These are phyloP conservation scores for Pichia phayaonensis DNA, from an alignment of 805 yeast genomes.

Conservation along the genomic window DNA sequence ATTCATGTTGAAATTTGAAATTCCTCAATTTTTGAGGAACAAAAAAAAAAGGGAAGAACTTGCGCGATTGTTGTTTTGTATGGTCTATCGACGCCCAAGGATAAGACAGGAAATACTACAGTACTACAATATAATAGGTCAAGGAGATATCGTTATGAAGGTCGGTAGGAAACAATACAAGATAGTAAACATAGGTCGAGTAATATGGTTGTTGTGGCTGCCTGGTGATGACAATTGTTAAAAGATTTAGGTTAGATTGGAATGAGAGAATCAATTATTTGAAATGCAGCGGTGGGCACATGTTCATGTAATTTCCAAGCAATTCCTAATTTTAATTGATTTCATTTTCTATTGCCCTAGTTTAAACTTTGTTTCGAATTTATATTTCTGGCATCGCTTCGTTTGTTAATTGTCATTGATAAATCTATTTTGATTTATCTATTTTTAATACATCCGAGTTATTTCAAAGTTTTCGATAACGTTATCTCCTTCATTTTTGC, in stretches of 20 bases:
- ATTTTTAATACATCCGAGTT: background rate
- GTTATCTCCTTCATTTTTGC: background rate
- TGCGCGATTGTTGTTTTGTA: background rate
- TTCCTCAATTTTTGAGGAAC: background rate
- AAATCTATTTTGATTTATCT: too few relatives aligned
- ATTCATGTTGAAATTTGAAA: background rate
- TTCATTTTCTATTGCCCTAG: too few relatives aligned
- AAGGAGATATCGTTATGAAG: too few relatives aligned
- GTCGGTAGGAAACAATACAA: too few relatives aligned
- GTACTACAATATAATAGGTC: background rate
- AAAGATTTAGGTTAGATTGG: too few relatives aligned
- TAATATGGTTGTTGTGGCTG: too few relatives aligned
- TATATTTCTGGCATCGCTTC: background rate
- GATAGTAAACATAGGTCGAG: too few relatives aligned
- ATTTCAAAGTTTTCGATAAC: background rate
- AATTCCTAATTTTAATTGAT: background rate
- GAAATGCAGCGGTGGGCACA: background rate
- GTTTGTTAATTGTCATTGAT: background rate
- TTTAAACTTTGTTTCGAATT: background rate
- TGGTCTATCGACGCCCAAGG: background rate
- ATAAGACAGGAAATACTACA: background rate
- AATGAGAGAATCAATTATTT: too few relatives aligned
- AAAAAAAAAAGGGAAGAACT: background rate
- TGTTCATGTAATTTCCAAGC: background rate
- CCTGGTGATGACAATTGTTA: too few relatives aligned